phyloP scores from a whole-genome alignment of 306 rosid species.

The Prosopis cineraria region DNA sequence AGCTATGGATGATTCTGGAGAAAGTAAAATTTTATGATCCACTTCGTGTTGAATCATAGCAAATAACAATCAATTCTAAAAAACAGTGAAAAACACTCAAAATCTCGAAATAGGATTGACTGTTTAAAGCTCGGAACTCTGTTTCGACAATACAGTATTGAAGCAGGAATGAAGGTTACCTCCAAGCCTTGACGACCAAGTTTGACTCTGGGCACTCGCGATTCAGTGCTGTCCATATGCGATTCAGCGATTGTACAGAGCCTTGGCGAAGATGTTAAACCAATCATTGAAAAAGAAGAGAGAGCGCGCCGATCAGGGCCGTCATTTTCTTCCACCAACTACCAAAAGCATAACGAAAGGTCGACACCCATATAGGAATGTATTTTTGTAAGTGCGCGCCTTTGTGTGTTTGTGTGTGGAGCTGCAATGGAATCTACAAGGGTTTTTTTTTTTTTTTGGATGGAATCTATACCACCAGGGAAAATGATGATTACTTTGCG shows the following conservation, averaged over 20 bases:
- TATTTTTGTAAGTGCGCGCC: no score
- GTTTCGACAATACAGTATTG: not conserved
- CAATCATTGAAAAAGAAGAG: not conserved
- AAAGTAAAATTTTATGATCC: not conserved
- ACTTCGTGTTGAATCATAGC: not conserved
- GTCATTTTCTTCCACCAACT: not conserved
- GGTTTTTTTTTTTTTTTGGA: no score
- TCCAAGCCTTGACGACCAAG: constrained; percentile 78
- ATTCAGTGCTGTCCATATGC: constrained; percentile 47
- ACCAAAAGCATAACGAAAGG: not conserved
- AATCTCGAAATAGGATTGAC: not conserved
- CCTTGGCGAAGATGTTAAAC: not conserved
- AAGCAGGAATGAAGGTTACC: constrained; percentile 38
- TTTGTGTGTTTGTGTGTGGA: no score
- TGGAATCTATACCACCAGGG: no score
- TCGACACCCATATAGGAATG: no score
- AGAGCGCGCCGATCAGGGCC: not conserved
- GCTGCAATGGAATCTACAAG: no score
- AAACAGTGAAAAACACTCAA: not conserved
- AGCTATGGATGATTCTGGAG: not conserved
- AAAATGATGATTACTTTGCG: no score
- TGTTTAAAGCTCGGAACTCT: not conserved
- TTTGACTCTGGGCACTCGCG: constrained; percentile 59
- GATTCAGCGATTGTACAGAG: constrained; percentile 22
- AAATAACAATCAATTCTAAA: not conserved